phyloP scores from a whole-genome alignment of 805 yeast species.

The Pichia occidentalis region DNA sequence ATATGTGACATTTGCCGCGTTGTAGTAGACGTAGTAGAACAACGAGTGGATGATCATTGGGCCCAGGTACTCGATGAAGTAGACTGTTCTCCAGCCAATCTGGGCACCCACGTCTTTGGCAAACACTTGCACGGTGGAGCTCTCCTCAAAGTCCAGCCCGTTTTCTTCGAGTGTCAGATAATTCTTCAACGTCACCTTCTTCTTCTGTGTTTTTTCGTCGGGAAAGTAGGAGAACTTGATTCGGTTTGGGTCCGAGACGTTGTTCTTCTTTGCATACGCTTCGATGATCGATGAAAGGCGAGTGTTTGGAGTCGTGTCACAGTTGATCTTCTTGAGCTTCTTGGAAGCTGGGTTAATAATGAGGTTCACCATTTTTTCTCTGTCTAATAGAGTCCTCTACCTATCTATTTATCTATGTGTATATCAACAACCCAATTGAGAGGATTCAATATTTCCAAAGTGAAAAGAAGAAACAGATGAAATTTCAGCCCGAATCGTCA shows the following conservation, averaged over 20 bases:
- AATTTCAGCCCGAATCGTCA: too few relatives aligned
- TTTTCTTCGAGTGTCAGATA: conserved; percentile 41
- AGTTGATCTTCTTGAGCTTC: conserved; percentile 42
- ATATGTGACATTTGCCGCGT: conserved; percentile 35
- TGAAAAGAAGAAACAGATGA: too few relatives aligned
- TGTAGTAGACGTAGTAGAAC: conserved; percentile 42
- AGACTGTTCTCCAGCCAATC: conserved; percentile 88
- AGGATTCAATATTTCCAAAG: too few relatives aligned
- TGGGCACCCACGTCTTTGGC: conserved; percentile 93
- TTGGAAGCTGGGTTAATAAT: conserved; percentile 57
- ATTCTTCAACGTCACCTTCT: conserved; percentile 39
- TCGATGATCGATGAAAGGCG: conserved; percentile 33
- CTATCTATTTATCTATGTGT: too few relatives aligned
- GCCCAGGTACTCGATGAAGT: conserved; percentile 79
- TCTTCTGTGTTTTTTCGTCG: conserved; percentile 25
- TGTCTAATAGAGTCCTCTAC: background rate
- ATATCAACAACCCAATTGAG: too few relatives aligned
- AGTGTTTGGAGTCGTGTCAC: conserved; percentile 33
- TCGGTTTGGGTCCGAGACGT: conserved; percentile 38
- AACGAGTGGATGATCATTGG: conserved; percentile 78
- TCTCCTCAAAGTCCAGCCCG: conserved; percentile 30
- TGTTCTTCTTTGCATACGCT: conserved; percentile 35
- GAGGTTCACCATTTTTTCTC: conserved; percentile 36
- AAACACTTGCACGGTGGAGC: conserved; percentile 39
- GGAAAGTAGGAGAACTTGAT: conserved; percentile 44